Base-by-base conservation (phyloP, 2,329 filamentous ascomycete species). In the Xylaria sp. region DNA sequence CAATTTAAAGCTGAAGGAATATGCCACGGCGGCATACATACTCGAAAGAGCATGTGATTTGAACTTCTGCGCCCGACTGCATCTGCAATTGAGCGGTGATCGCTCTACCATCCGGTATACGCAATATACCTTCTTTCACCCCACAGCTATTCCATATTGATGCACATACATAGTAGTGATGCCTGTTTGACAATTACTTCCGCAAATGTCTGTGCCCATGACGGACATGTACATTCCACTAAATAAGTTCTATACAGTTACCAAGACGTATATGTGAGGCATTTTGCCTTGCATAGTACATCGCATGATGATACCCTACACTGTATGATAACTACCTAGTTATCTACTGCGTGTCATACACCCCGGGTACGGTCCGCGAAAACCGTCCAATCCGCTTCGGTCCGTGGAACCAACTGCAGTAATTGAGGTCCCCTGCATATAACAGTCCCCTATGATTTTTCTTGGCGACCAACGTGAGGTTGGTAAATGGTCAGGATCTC, bases 211-310 rank as follows among this genome's bases (percentile, higher is more conserved):
- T 36, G 6, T 36, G 31, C 31, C 17, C 15, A 54, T 9, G 33
- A 13, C 7, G 3, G n/a, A 23, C 10, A 56, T 33, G n/a, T 31
- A n/a, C 4, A 53, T 13, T 51, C 17, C 20, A 23, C 20, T 17
- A 9, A 15, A 11, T 9, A 53, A 53, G 13, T 28, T 13, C 26
- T 31, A 31, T 33, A n/a, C 13, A 53, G 36, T 38, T 28, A 53
- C 15, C 4, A 51, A 13, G 15, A 28, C 46, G 3, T 33, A 33
- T 17, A 6, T 36, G 33, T 54, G 31, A 56, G 51, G 51, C n/a
- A 56, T 56, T 56, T 56, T 56, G 31, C 31, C 51, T n/a, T 56
- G 31, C 31, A 36, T 56, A 33, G n/a, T 38, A 33, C 31, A 54
- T 33, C 9, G 17, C 31, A 33, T 36, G 51, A 54, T 54, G 31